Base-by-base conservation (phyloP, 176 grass and related monocot genomes). In the Miscanthus lutarioriparius region DNA sequence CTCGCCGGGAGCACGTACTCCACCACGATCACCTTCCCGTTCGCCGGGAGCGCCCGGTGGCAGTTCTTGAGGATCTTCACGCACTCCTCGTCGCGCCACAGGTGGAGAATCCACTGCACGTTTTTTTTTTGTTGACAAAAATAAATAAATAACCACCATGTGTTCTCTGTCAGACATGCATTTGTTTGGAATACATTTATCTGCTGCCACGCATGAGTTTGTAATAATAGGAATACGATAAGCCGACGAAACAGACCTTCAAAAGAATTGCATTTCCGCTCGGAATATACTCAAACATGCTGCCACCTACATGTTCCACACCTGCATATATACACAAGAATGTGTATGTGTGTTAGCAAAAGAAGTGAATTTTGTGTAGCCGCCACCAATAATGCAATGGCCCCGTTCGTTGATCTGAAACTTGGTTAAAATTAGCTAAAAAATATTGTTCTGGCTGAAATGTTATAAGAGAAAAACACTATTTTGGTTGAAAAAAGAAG, bases 231-330 rank as follows among this genome's bases (percentile, higher is more conserved):
- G 2, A 41, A 41, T 13, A 48, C 14, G 45, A 48, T 48, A 48
- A 48, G 45, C 44, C 12, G 12, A 14, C 3, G 44, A 51, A 51
- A 51, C 15, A 17, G 14, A 51, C 48, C 48, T 51, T 51, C 48
- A 51, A 0, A 15, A 51, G 4, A 51, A 51, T 36, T 53, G 85
- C 85, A 43, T 82, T 47, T 12, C 78, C 85, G 0, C 12, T 22
- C 3, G 85, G 85, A n/a, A 87, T 54, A 6, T 49, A 28, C 8
- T 82, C 37, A 68, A 87, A 87, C 85, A 87, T 68, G 33, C 36
- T 66, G 15, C 85, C 85, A 26, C 67, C 85, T 33, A 76, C 69
- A 43, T 87, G 85, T 33, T 64, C 53, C 12, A 87, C 85, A 33
- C 78, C 68, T 74, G 68, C 62, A 67, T 1, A 20, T 7, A 67